Conservation (phyloP, 75 land plant species). For the Gnetum montanum region DNA sequence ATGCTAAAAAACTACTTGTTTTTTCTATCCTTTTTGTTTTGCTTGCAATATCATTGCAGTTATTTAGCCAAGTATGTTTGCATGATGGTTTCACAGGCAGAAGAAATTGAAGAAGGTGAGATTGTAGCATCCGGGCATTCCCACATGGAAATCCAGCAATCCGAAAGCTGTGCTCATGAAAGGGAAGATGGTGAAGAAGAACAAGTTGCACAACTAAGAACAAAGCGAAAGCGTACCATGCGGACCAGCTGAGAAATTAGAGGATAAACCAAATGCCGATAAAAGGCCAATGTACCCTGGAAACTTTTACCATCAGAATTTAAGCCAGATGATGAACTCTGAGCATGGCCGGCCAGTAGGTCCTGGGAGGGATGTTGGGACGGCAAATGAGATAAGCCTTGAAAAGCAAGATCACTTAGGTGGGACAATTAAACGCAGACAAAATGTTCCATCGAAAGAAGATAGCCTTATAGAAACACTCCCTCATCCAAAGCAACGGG, state of each 20-base stretch:
- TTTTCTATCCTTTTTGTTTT: neutral
- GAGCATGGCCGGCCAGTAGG: conserved; percentile 20
- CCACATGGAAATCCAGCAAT: conserved; percentile 65
- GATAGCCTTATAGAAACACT: conserved; percentile 13
- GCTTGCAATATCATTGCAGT: neutral
- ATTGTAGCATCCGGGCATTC: conserved; percentile 92
- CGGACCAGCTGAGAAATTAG: conserved; percentile 53
- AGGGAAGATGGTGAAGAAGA: conserved; percentile 84
- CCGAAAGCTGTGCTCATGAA: conserved; percentile 86
- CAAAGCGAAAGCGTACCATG: conserved; percentile 82
- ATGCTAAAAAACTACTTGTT: no score
- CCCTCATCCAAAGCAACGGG: conserved; percentile 21
- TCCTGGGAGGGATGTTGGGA: conserved; percentile 22
- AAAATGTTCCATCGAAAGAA: conserved; percentile 29
- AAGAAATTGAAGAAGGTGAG: conserved; percentile 97
- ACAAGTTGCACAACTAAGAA: conserved; percentile 72
- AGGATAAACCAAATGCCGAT: conserved; percentile 31
- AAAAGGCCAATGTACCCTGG: conserved; percentile 18
- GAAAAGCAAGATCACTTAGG: conserved; percentile 35
- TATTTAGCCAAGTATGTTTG: no score
- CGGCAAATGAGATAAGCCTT: conserved; percentile 13
- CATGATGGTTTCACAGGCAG: conserved; percentile 58
- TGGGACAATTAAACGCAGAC: conserved; percentile 33
- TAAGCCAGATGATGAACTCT: conserved; percentile 18
- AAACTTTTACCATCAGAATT: conserved; percentile 18